A percentile compares a stretch with the other conserved stretches of the same genome.
Evolutionary conservation across 495 filamentous ascomycete genomes (phyloP).

Genomic region (Viridothelium virens): DNA sequence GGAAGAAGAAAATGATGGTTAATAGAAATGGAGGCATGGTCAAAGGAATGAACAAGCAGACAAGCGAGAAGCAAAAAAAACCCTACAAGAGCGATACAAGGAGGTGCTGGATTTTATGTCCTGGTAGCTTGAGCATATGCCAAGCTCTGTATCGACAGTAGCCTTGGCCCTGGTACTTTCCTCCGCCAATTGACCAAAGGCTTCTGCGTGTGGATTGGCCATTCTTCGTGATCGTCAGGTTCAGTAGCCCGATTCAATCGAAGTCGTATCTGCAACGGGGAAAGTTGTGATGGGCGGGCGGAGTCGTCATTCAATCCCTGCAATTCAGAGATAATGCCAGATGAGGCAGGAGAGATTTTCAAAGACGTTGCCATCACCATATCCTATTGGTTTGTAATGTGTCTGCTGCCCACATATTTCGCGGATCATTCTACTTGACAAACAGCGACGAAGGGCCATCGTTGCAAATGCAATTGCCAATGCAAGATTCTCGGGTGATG

Average conservation of each 20-base stretch:
- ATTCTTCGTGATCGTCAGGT: not conserved
- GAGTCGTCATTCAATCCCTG: not conserved
- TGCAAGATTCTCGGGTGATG: too few species aligned
- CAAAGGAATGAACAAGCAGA: not conserved
- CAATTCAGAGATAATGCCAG: not conserved
- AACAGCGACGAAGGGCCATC: too few species aligned
- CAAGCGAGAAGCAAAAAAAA: not conserved
- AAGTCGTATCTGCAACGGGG: not conserved
- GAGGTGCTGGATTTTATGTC: not conserved
- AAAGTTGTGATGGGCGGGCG: not conserved
- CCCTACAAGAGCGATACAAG: not conserved
- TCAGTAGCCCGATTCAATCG: not conserved
- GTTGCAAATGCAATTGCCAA: too few species aligned
- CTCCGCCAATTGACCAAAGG: not conserved
- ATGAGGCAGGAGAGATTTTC: slow-evolving; percentile 1
- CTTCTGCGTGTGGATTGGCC: not conserved
- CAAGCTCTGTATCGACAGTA: not conserved
- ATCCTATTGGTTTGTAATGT: too few species aligned
- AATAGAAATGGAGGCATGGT: not conserved
- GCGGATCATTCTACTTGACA: too few species aligned
- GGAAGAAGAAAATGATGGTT: not conserved
- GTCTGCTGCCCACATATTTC: too few species aligned
- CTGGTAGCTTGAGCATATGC: not conserved
- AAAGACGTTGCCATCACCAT: not conserved
- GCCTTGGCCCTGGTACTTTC: not conserved